Conservation (phyloP, 2,329 filamentous ascomycete species). For the Pseudogymnoascus pannorum region DNA sequence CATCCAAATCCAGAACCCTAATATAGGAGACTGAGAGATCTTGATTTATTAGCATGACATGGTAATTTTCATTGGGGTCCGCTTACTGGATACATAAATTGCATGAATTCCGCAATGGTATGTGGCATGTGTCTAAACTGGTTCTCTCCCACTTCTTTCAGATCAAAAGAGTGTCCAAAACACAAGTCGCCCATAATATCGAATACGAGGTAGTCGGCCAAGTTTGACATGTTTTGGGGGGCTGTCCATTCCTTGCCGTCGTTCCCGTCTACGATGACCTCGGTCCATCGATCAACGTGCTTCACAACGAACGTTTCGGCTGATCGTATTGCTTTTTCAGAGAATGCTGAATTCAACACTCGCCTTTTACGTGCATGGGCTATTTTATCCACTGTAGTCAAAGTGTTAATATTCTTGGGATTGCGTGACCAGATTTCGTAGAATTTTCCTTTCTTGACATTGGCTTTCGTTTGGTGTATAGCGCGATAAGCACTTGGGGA, state of each 20-base stretch:
- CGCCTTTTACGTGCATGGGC: conserved; percentile 12
- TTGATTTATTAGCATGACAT: not conserved
- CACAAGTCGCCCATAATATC: conserved; percentile 15
- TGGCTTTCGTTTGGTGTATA: conserved; percentile 12
- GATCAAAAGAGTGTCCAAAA: conserved; percentile 11
- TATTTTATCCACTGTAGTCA: conserved; percentile 7
- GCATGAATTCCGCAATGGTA: conserved; percentile 4
- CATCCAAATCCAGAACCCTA: conserved; percentile 7
- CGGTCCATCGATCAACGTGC: conserved; percentile 16
- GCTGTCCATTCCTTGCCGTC: conserved; percentile 12
- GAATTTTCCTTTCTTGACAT: conserved; percentile 13
- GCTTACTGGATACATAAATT: conserved; percentile 10
- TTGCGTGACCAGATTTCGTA: conserved; percentile 11
- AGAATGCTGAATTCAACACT: conserved; percentile 12
- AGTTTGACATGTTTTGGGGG: conserved; percentile 12
- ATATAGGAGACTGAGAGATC: conserved; percentile 8
- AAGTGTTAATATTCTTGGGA: conserved; percentile 8
- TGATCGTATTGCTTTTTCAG: conserved; percentile 13
- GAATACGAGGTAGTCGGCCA: conserved; percentile 10
- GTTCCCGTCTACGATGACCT: conserved; percentile 11
- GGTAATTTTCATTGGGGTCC: no score
- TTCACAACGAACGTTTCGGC: conserved; percentile 11
- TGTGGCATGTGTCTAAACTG: conserved; percentile 11
- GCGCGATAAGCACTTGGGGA: conserved; percentile 10
- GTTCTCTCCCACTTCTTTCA: conserved; percentile 13